Base-by-base conservation (phyloP, 805 yeast genomes). In the Teunomyces atbi region DNA sequence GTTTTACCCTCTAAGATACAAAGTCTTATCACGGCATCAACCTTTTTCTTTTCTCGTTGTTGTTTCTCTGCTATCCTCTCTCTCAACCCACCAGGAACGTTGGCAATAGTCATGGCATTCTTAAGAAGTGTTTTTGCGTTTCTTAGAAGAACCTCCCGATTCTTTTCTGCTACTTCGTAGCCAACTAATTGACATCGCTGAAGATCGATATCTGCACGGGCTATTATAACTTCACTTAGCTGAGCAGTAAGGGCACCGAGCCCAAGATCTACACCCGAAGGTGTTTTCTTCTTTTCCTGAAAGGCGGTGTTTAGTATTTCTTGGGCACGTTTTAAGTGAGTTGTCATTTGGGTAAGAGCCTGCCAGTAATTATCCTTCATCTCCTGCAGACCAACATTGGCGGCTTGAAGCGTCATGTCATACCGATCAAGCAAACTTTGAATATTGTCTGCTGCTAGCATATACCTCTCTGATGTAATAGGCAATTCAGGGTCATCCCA, bases 201-300 rank as follows among this genome's bases (percentile, higher is more conserved):
- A 10, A 76, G 54, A 45, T 78, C 83, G 3, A 78, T 66, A 54
- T 79, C 84, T 1, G 80, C 72, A 41, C 83, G 62, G 27, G 77
- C 79, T n/a, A 78, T 73, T 27, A 71, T 53, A 1, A 78, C 60
- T 6, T 73, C 65, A 48, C 77, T 64, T 2, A 77, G 48, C 46
- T 74, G 75, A 10, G 66, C 56, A 23, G 66, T 58, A 15, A 68
- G 44, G 1, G 59, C 49, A 1, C 76, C 74, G 28, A 65, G 38
- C 2, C 68, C 71, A 7, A 47, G 33, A 23, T 58, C 59, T 5
- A 43, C 48, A 1, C 57, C 57, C 4, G 55, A 37, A 11, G 58
- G 52, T 15, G 42, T 44, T 34, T 53, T 52, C 41, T 45, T 50
- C 43, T 51, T 49, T 32, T 48, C 46, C 5, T 55, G 44, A 12